A percentile compares a stretch with the other conserved stretches of the same genome.
These are phyloP conservation scores for Lodderomyces metapsilosis DNA, from an alignment of 1,139 yeast species.

Conservation along the genomic window DNA sequence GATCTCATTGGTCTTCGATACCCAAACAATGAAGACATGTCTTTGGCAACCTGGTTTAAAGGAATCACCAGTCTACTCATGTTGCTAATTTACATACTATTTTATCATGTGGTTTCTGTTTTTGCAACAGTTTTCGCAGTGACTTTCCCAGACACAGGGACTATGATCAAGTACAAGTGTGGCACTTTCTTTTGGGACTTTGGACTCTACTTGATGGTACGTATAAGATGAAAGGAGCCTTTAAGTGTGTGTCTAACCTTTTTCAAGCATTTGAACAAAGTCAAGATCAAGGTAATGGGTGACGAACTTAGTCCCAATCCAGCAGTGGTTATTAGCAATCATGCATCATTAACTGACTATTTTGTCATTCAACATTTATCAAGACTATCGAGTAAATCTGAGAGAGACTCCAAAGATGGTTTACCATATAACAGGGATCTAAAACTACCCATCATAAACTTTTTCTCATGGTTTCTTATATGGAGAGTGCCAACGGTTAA, in stretches of 20 bases:
- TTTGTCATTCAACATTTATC: conserved; percentile 48
- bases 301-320: conserved; percentile 45
- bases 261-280: conserved; percentile 33
- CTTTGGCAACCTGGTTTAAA: conserved; percentile 15
- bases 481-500: conserved; percentile 55
- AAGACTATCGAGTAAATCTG: conserved; percentile 15
- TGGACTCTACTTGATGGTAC: conserved; percentile 32
- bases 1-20: conserved; percentile 22
- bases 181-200: conserved; percentile 36
- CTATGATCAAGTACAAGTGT: conserved; percentile 21
- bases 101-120: conserved; percentile 28
- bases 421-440: conserved; percentile 8
- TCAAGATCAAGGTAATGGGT: conserved; percentile 39
- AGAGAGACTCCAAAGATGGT: conserved; percentile 3
- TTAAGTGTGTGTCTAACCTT: conserved; percentile 9
- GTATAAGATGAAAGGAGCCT: conserved; percentile 13
- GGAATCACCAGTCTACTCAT: conserved; percentile 20
- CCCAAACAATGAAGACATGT: conserved; percentile 14
- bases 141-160: conserved; percentile 29
- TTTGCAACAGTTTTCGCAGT: conserved; percentile 17
- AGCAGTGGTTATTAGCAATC: conserved; percentile 53
- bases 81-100: conserved; percentile 15
- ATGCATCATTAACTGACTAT: conserved; percentile 55
- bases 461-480: conserved; percentile 60
- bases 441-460: conserved; percentile 43